Evolutionary conservation across 2,329 filamentous ascomycete genomes (phyloP).

Genomic region (Epichloe coenophiala): DNA sequence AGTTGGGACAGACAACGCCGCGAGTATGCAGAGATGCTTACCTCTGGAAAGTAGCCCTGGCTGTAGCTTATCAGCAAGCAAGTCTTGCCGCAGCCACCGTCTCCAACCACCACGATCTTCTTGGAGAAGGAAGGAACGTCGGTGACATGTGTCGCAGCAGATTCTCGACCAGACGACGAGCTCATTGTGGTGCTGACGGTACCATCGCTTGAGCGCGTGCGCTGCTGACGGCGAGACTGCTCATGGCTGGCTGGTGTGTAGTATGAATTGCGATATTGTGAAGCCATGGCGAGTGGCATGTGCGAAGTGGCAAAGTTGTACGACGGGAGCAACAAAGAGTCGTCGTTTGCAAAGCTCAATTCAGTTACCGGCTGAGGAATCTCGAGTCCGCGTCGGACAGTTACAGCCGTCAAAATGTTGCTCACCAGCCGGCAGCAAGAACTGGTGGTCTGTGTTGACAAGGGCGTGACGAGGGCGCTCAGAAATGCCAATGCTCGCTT

Average conservation of each 20-base stretch:
- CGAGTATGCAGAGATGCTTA: slow-evolving; percentile 27
- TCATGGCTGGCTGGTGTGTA: slow-evolving; percentile 26
- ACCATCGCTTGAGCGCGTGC: slow-evolving; percentile 68
- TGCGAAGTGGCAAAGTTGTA: not conserved
- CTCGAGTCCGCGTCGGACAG: slow-evolving; percentile 1
- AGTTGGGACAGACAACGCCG: not conserved
- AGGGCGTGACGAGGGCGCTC: not conserved
- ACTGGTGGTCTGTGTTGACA: slow-evolving; percentile 1
- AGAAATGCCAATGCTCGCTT: not conserved
- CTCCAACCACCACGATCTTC: slow-evolving; percentile 97
- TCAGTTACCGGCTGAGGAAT: not conserved
- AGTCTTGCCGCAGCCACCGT: slow-evolving; percentile 97
- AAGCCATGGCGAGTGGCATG: slow-evolving; percentile 29
- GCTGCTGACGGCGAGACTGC: slow-evolving; percentile 32
- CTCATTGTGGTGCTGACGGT: slow-evolving; percentile 79
- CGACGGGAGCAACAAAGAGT: not conserved
- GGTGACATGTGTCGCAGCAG: slow-evolving; percentile 71
- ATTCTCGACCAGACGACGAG: slow-evolving; percentile 60
- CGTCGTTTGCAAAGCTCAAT: slow-evolving; percentile 1
- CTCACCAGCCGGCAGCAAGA: slow-evolving; percentile 1
- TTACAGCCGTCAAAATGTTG: not conserved
- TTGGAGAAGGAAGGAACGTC: slow-evolving; percentile 91
- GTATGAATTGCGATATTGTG: slow-evolving; percentile 42
- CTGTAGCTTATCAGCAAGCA: slow-evolving; percentile 98
- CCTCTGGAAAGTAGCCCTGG: slow-evolving; percentile 97